Conservation (phyloP, 345 rosid species). For the Hibiscus syriacus region DNA sequence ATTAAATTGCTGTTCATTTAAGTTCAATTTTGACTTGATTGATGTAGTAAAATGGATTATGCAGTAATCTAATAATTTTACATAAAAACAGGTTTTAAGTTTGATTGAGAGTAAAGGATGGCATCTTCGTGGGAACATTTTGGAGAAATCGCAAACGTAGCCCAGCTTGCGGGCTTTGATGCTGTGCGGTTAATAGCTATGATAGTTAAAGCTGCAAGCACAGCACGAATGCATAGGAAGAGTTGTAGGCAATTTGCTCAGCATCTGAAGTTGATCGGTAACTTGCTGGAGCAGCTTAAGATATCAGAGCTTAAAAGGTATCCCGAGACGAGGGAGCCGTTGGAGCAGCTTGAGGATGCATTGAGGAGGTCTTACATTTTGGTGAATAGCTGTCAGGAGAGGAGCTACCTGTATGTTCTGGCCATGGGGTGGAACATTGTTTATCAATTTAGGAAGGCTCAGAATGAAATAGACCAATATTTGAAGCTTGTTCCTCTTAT, state of each 20-base stretch:
- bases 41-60: slow-evolving; percentile 58
- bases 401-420: slow-evolving; percentile 83
- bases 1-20: neutral
- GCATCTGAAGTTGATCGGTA: slow-evolving; percentile 88
- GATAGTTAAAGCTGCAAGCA: slow-evolving; percentile 77
- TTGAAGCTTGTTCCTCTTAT: slow-evolving; percentile 91
- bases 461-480: slow-evolving; percentile 88
- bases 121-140: slow-evolving; percentile 66
- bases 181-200: slow-evolving; percentile 74
- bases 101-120: slow-evolving; percentile 36
- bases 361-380: slow-evolving; percentile 75
- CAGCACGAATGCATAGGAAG: slow-evolving; percentile 94
- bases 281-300: slow-evolving; percentile 76
- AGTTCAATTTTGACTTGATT: neutral
- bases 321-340: slow-evolving; percentile 93
- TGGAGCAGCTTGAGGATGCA: slow-evolving; percentile 94
- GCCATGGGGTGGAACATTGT: slow-evolving; percentile 99
- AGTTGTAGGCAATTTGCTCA: slow-evolving; percentile 91
- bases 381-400: slow-evolving; percentile 83
- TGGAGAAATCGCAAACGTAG: slow-evolving; percentile 75
- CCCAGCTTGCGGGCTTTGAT: slow-evolving; percentile 82
- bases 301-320: slow-evolving; percentile 90
- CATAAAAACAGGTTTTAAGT: slow-evolving; percentile 34
- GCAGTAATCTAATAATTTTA: slow-evolving; percentile 53
- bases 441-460: slow-evolving; percentile 91